phyloP scores from a whole-genome alignment of 208 protist species.

The Crithidia sp. region DNA sequence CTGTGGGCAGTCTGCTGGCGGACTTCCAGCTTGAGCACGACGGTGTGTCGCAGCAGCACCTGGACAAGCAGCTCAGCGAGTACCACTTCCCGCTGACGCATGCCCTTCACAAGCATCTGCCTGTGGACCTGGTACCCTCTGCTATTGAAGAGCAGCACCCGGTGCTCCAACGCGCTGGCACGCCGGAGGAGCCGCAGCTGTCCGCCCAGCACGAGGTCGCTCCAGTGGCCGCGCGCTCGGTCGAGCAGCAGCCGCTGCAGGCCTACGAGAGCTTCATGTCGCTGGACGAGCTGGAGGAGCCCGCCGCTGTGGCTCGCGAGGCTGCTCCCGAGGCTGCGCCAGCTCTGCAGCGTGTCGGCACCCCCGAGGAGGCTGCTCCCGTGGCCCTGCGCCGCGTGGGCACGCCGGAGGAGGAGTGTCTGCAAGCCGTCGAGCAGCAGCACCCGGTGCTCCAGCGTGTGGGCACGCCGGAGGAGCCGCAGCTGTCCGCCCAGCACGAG shows the following conservation, averaged over 20 bases:
- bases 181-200: background rate
- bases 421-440: too few relatives aligned
- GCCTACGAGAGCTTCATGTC: slow-evolving; percentile 30
- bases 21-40: slow-evolving; percentile 35
- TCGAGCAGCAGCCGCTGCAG: background rate
- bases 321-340: background rate
- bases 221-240: background rate
- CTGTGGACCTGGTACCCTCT: background rate
- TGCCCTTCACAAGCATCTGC: slow-evolving; percentile 19
- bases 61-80: slow-evolving; percentile 24
- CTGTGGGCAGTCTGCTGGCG: slow-evolving; percentile 29
- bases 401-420: slow-evolving; percentile 11
- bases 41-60: slow-evolving; percentile 12
- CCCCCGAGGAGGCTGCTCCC: background rate
- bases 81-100: slow-evolving; percentile 25
- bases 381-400: background rate
- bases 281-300: slow-evolving; percentile 5
- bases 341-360: background rate
- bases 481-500: background rate
- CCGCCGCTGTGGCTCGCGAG: too few relatives aligned
- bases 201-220: background rate
- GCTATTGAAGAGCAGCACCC: too few relatives aligned
- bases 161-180: too few relatives aligned
- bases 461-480: background rate
- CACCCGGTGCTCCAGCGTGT: too few relatives aligned